Evolutionary conservation across 164 flowering plant genomes (phyloP), one percentile per base, ranked within the genome.

Genomic region (Malania oleifera): DNA sequence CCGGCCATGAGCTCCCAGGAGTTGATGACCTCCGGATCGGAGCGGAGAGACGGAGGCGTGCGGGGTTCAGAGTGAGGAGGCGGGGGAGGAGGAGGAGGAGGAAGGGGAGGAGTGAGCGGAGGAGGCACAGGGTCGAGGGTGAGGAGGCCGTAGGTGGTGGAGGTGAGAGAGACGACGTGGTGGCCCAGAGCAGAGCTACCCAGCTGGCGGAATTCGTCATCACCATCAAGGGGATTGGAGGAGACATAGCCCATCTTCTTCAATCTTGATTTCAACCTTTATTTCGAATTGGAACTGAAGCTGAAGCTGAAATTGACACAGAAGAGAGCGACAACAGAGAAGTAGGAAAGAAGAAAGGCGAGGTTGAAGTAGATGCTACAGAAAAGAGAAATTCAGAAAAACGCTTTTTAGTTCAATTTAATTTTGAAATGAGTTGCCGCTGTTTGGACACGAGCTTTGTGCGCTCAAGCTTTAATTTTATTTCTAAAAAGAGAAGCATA

Each of bases 1-100:
- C 89, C 97, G 25, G 86, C 89, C 97, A 93, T 93, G 64, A 93
- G 88, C 62, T 93, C 96, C 93, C 97, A 91, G 5, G 95, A 81
- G 72, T 93, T 86, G 63, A 88, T 93, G 58, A 86, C 72, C 56
- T 90, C 97, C 0, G 86, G 83, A 7, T 63, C 75, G 41, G 71
- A 48, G 6, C 66, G 65, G 60, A 64, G 60, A 62, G 80, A 52
- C 29, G n/a, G n/a, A n/a, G n/a, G n/a, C n/a, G n/a, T n/a, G n/a
- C 60, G 68, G 43, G 81, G 61, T 28, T 72, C 77, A 41, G 72
- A 59, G 54, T 5, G 7, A 9, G 5, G 5, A 31, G 37, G 9
- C 9, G 37, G 37, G 5, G 37, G 5, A 4, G 37, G 5, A 9
- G 37, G 7, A 5, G 5, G 5, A 5, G 5, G 19, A 5, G 18